Evolutionary conservation across 495 filamentous ascomycete species (phyloP).

Genomic region (Saxophila tyrrhenica): DNA sequence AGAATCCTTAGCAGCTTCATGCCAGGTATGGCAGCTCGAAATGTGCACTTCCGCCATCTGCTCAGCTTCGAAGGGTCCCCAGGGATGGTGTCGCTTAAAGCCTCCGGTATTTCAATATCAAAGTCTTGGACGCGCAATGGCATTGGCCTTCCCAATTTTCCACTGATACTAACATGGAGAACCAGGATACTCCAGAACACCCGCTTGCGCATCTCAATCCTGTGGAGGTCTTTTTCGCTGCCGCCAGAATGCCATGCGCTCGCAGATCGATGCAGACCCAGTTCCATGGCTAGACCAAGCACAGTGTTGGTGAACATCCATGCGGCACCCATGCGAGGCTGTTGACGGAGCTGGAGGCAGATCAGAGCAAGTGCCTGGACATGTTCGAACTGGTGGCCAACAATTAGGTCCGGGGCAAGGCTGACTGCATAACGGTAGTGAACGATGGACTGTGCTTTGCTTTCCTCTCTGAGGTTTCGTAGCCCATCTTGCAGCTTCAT

Average conservation of each 20-base stretch:
- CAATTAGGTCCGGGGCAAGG: conserved; percentile 51
- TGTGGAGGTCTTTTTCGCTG: conserved; percentile 34
- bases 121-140: conserved; percentile 56
- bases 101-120: conserved; percentile 62
- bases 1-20: conserved; percentile 50
- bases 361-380: conserved; percentile 63
- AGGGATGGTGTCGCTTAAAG: conserved; percentile 55
- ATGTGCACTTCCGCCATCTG: conserved; percentile 46
- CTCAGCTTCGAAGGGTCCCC: conserved; percentile 37
- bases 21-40: conserved; percentile 49
- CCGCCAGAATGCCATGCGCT: conserved; percentile 46
- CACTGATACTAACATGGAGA: conserved; percentile 53
- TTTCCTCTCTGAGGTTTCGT: conserved; percentile 41
- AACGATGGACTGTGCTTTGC: conserved; percentile 53
- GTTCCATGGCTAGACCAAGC: conserved; percentile 53
- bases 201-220: conserved; percentile 61
- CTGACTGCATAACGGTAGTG: conserved; percentile 65
- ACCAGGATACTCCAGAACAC: conserved; percentile 60
- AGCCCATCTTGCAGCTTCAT: conserved; percentile 62
- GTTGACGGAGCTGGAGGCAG: conserved; percentile 54
- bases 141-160: conserved; percentile 67
- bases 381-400: conserved; percentile 47
- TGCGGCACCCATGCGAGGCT: conserved; percentile 67
- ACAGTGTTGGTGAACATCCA: conserved; percentile 51
- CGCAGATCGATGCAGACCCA: conserved; percentile 59